Percentiles rank a stretch among this genome's conserved stretches.
Conservation (phyloP, 352 stramenopile species). For the Phytophthora fragariae region DNA sequence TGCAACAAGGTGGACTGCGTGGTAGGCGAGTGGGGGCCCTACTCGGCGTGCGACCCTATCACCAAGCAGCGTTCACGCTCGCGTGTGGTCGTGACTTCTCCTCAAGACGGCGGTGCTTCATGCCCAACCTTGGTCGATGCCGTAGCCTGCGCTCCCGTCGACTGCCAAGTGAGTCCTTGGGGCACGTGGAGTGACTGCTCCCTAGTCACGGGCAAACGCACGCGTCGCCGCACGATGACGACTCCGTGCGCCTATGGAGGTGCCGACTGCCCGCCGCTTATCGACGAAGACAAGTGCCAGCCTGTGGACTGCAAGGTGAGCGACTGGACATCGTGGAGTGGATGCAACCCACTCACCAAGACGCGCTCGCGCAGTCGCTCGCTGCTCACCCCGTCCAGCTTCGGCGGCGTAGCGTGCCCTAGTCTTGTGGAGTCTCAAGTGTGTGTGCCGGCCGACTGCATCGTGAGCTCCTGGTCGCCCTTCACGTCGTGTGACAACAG, state of each 20-base stretch:
- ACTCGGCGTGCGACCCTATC: constrained; percentile 43
- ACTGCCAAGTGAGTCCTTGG: constrained; percentile 65
- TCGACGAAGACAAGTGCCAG: constrained; percentile 49
- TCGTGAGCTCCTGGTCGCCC: constrained; percentile 56
- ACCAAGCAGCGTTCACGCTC: constrained; percentile 58
- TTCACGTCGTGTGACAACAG: constrained; percentile 52
- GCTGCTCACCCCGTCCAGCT: constrained; percentile 40
- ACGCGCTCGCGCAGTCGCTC: constrained; percentile 45
- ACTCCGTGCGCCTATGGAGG: constrained; percentile 44
- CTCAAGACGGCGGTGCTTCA: constrained; percentile 55
- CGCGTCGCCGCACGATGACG: constrained; percentile 46
- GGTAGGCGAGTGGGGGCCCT: constrained; percentile 58
- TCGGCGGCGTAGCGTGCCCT: constrained; percentile 46
- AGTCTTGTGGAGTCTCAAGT: constrained; percentile 39
- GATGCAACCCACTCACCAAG: constrained; percentile 49
- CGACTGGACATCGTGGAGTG: constrained; percentile 49
- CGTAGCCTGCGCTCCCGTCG: constrained; percentile 45
- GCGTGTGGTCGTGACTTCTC: constrained; percentile 45
- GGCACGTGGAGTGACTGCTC: constrained; percentile 54
- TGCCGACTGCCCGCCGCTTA: constrained; percentile 43
- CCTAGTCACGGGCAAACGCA: constrained; percentile 45
- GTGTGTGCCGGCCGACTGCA: constrained; percentile 54
- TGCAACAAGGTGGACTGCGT: constrained; percentile 55
- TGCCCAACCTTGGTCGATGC: constrained; percentile 50
- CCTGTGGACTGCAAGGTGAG: constrained; percentile 56